Percentiles rank a stretch among this genome's conserved stretches.
These are phyloP conservation scores for Lactarius deliciosus DNA, from an alignment of 768 basidiomycete species.

Conservation along the genomic window DNA sequence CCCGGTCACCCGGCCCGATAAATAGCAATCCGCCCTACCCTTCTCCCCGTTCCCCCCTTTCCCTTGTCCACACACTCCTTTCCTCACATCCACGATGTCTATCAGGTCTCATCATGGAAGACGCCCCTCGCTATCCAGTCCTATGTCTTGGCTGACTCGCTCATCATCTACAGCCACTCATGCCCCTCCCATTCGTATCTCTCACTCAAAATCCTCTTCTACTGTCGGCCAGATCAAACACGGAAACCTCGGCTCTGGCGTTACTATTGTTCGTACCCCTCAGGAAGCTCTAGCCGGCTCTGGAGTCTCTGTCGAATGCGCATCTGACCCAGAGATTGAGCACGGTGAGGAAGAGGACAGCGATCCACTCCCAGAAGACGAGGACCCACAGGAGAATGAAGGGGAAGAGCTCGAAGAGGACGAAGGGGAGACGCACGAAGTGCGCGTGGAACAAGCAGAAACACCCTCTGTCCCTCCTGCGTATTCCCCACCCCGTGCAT, in stretches of 20 bases:
- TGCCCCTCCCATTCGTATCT: conserved; percentile 39
- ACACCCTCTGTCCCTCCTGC: conserved; percentile 29
- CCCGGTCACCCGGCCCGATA: conserved; percentile 6
- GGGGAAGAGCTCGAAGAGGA: not conserved
- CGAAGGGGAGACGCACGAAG: conserved; percentile 8
- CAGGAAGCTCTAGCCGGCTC: conserved; percentile 64
- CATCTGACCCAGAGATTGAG: conserved; percentile 18
- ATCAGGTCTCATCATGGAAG: conserved; percentile 33
- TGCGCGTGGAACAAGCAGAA: conserved; percentile 3
- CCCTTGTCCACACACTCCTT: conserved; percentile 11
- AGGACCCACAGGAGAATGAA: not conserved
- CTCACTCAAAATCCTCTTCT: conserved; percentile 43
- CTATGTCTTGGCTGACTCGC: conserved; percentile 46
- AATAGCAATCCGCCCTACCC: conserved; percentile 13
- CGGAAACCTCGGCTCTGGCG: conserved; percentile 65
- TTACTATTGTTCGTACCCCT: conserved; percentile 75
- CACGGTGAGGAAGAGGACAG: not conserved
- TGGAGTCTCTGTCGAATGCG: conserved; percentile 19
- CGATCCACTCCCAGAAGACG: not conserved
- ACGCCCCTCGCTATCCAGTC: conserved; percentile 42
- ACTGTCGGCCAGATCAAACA: conserved; percentile 40
- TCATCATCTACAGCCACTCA: conserved; percentile 38
- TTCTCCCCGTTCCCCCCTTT: conserved; percentile 22
- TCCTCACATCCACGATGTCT: conserved; percentile 27
- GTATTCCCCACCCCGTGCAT: conserved; percentile 32